Base-by-base conservation (phyloP, 768 basidiomycete genomes). In the Serendipita sp. region DNA sequence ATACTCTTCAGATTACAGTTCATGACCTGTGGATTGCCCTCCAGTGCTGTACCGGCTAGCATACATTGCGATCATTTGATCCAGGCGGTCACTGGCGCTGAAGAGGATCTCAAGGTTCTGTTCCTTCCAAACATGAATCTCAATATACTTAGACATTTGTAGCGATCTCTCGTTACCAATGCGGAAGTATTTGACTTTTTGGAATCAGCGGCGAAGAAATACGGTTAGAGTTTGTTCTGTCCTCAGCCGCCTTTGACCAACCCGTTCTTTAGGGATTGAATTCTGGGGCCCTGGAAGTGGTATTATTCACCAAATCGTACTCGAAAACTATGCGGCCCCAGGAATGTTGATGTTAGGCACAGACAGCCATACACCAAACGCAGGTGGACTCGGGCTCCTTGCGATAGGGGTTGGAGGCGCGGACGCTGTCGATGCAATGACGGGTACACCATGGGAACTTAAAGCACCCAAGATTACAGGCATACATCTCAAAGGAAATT, bases 331-430 rank as follows among this genome's bases (percentile, higher is more conserved):
- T 72, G 93, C 94, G 34, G 92, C 93, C 53, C 93, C 92, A 3
- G 93, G 92, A 67, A 87, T 92, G 82, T 79, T 94, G 34, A 93
- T 95, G 92, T 89, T 67, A 34, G 28, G 64, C 65, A 68, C 73
- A 84, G 95, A 98, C 74, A 94, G 91, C 28, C 96, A 99, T 74
- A 98, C 96, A 1, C 96, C 96, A 0, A 98, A 99, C 73, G 96
- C 96, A 63, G 93, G 95, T 64, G 96, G 96, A 34, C 82, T 99
- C 62, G 95, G 96, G 10, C 82, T 93, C 79, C 81, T 99, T 66
- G 96, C 96, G 3, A 96, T 98, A 64, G 96, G 96, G 63, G 95
- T 99, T n/a, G 96, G 96, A 67, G 96, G 96, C 64, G 96, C 95
- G 38, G 96, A 99, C 71, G 92, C 92, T 28, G 94, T 98, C 18